Evolutionary conservation across 257 asterid genomes (phyloP).

Genomic region (Scutellaria galericulata): DNA sequence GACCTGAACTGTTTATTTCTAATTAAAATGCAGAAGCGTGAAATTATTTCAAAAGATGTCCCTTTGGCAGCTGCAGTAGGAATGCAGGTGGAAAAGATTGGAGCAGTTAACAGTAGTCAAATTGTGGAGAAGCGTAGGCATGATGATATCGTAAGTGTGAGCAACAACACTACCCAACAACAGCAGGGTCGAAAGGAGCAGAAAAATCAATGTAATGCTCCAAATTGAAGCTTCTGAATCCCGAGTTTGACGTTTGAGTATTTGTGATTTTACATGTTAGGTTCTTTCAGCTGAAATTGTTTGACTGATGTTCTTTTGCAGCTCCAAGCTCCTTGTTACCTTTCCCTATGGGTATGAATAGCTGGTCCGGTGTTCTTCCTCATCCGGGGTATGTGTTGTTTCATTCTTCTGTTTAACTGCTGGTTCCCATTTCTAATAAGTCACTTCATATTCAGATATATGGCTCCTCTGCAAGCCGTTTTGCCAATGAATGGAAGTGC

Average conservation of each 20-base stretch:
- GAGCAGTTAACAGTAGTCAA: constrained; percentile 19
- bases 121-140: constrained; percentile 40
- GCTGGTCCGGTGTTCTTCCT: constrained; percentile 55
- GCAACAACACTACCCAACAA: constrained; percentile 36
- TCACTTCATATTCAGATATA: constrained; percentile 42
- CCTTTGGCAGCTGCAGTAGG: constrained; percentile 20
- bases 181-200: constrained; percentile 40
- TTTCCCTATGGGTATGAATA: constrained; percentile 41
- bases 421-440: constrained; percentile 27
- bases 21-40: constrained; percentile 41
- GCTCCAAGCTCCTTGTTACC: constrained; percentile 46
- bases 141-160: constrained; percentile 27
- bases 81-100: constrained; percentile 34
- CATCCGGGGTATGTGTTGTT: constrained; percentile 49
- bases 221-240: constrained; percentile 25
- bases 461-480: constrained; percentile 41
- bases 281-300: not conserved
- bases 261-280: not conserved
- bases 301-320: constrained; percentile 37
- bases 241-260: not conserved
- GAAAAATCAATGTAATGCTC: constrained; percentile 46
- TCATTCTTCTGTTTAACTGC: constrained; percentile 23
- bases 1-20: constrained; percentile 14
- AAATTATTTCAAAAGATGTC: constrained; percentile 27
- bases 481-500: constrained; percentile 44